These are phyloP conservation scores for Hypoxylon sp. DNA, from an alignment of 2,329 filamentous ascomycete genomes.

Conservation along the genomic window DNA sequence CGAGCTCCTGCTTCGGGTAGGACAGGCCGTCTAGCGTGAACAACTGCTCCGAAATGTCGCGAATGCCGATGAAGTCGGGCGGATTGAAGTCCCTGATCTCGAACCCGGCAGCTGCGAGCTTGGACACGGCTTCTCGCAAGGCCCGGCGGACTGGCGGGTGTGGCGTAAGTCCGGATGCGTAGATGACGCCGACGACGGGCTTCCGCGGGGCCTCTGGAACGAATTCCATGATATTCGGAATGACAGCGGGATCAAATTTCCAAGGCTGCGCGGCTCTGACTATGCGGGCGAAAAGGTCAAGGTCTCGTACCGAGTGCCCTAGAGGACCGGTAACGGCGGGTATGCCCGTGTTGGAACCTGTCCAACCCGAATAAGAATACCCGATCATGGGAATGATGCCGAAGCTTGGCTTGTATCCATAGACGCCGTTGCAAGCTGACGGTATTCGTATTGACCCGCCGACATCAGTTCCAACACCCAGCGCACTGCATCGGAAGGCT, in stretches of 20 bases:
- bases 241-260: conserved; percentile 47
- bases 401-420: conserved; percentile 53
- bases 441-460: conserved; percentile 51
- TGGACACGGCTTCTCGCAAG: conserved; percentile 50
- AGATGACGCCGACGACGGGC: conserved; percentile 53
- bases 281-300: conserved; percentile 46
- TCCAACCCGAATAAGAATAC: conserved; percentile 53
- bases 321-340: conserved; percentile 52
- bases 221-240: conserved; percentile 45
- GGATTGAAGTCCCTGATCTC: conserved; percentile 53
- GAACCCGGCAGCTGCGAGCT: conserved; percentile 51
- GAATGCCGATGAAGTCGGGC: conserved; percentile 53
- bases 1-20: conserved; percentile 53
- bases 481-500: conserved; percentile 47
- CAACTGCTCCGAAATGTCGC: conserved; percentile 53
- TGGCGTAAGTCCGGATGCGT: conserved; percentile 51
- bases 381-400: conserved; percentile 54
- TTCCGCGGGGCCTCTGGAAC: conserved; percentile 34
- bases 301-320: conserved; percentile 50
- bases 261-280: conserved; percentile 49
- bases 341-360: conserved; percentile 52
- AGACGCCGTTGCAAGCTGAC: conserved; percentile 53
- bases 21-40: conserved; percentile 57
- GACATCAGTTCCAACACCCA: conserved; percentile 50
- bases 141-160: conserved; percentile 53